Conservation (phyloP, 2,329 filamentous ascomycete species). For the Aspergillus jensenii region DNA sequence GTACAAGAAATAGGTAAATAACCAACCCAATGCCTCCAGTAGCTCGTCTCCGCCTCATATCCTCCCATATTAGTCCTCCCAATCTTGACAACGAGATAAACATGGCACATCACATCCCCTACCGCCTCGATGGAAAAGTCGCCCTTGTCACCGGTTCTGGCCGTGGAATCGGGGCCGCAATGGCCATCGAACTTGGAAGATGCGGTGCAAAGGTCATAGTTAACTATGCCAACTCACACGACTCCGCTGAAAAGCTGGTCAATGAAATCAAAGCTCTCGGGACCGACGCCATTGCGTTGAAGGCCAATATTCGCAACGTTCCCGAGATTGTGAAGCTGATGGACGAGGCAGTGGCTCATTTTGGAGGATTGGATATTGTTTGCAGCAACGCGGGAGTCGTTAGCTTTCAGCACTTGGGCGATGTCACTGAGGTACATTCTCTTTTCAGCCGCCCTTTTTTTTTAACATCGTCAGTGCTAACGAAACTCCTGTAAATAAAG, state of each 20-base stretch:
- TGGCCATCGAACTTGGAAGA: constrained; percentile 41
- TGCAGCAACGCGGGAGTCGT: constrained; percentile 35
- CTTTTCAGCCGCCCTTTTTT: constrained; percentile 14
- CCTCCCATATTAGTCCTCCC: background rate
- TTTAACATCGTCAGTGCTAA: background rate
- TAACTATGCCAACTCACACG: constrained; percentile 58
- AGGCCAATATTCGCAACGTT: constrained; percentile 67
- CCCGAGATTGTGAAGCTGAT: constrained; percentile 64
- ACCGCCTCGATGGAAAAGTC: constrained; percentile 35
- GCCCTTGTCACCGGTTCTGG: constrained; percentile 37
- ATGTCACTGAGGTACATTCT: constrained; percentile 29
- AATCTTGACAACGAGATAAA: background rate
- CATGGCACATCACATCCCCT: constrained; percentile 1
- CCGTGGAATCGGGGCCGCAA: constrained; percentile 44
- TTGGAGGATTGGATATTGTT: constrained; percentile 68
- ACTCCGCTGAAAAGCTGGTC: constrained; percentile 66
- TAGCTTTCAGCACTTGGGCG: constrained; percentile 44
- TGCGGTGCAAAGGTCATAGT: constrained; percentile 41
- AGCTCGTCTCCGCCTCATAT: background rate
- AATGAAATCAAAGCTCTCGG: constrained; percentile 64
- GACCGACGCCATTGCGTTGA: constrained; percentile 62
- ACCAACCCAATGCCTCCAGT: background rate
- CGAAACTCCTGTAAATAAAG: background rate
- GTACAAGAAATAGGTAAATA: background rate
- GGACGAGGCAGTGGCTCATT: constrained; percentile 61